Evolutionary conservation across 2,329 filamentous ascomycete species (phyloP).

Genomic region (Stagonosporopsis chrysanthemi): DNA sequence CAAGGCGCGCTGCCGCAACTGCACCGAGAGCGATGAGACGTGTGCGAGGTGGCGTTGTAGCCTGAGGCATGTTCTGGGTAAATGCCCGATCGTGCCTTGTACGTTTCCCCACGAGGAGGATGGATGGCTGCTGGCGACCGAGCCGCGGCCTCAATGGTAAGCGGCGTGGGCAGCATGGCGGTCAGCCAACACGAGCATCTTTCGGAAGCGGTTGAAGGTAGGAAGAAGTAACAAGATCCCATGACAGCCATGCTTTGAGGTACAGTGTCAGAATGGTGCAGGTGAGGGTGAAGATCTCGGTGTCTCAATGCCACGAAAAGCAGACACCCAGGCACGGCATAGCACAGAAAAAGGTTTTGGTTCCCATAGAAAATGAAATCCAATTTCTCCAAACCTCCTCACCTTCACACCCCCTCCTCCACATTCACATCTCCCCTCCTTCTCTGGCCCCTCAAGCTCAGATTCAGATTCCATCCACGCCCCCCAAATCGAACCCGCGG

Average conservation of each 20-base stretch:
- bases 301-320: no score
- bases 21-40: slow-evolving; percentile 23
- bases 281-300: no score
- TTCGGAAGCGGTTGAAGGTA: no score
- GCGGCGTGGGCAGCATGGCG: no score
- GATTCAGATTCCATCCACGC: not conserved
- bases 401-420: not conserved
- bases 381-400: not conserved
- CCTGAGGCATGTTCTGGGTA: slow-evolving; percentile 31
- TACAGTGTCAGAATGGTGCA: no score
- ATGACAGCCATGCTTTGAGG: no score
- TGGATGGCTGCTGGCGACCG: slow-evolving; percentile 5
- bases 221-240: no score
- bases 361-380: no score
- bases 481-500: not conserved
- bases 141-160: slow-evolving; percentile 7
- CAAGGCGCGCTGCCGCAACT: slow-evolving; percentile 31
- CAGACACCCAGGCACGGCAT: no score
- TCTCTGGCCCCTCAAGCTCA: not conserved
- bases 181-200: no score
- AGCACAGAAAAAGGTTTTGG: no score
- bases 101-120: slow-evolving; percentile 26
- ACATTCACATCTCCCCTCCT: not conserved
- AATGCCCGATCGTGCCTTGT: slow-evolving; percentile 35
- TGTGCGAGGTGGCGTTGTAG: slow-evolving; percentile 44